Conservation (phyloP, 1,139 yeast genomes). For the Geotrichum europaeum region DNA sequence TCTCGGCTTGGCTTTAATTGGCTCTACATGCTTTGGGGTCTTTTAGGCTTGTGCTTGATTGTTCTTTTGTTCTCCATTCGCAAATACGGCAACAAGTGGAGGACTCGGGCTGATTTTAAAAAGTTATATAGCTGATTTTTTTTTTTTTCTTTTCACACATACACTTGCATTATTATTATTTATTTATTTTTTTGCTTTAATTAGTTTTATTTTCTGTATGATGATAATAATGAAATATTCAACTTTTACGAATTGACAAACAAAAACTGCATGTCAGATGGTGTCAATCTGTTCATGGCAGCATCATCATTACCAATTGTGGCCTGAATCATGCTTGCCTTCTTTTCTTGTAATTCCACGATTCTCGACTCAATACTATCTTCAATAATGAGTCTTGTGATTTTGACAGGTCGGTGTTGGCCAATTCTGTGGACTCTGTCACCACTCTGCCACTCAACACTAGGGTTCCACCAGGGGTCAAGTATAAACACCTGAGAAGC, state of each 20-base stretch:
- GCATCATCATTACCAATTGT: slow-evolving; percentile 88
- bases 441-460: slow-evolving; percentile 97
- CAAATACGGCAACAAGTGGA: slow-evolving; percentile 53
- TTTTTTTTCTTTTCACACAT: not conserved
- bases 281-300: slow-evolving; percentile 80
- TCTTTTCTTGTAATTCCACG: slow-evolving; percentile 90
- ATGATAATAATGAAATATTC: too few relatives aligned
- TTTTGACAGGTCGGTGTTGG: slow-evolving; percentile 89
- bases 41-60: slow-evolving; percentile 38
- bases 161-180: not conserved
- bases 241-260: slow-evolving; percentile 35
- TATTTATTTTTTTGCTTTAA: too few relatives aligned
- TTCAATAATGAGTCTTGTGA: slow-evolving; percentile 86
- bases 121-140: slow-evolving; percentile 21
- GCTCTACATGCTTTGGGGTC: slow-evolving; percentile 59
- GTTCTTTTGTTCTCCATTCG: slow-evolving; percentile 47
- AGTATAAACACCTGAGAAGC: slow-evolving; percentile 92
- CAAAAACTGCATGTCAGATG: slow-evolving; percentile 89
- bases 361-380: slow-evolving; percentile 96
- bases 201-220: too few relatives aligned
- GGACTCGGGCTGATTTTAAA: slow-evolving; percentile 60
- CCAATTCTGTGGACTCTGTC: slow-evolving; percentile 98
- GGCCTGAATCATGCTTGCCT: slow-evolving; percentile 96
- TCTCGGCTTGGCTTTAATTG: slow-evolving; percentile 59
- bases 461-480: slow-evolving; percentile 99